Conservation (phyloP, 805 yeast species). For the Ogataea pignaliae region DNA sequence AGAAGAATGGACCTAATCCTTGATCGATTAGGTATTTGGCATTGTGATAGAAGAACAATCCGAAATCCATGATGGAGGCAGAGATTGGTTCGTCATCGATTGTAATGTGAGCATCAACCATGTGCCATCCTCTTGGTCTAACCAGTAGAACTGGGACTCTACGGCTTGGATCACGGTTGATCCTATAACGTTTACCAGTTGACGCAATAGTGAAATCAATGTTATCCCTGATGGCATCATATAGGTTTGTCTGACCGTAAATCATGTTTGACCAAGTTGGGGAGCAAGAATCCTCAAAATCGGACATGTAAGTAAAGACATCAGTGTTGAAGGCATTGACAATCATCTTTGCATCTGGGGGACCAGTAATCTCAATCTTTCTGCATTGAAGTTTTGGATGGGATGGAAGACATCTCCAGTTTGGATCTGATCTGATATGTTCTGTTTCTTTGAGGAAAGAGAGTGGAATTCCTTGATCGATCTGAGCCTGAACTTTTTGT, state of each 20-base stretch:
- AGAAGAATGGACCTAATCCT: conserved; percentile 79
- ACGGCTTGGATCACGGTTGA: conserved; percentile 39
- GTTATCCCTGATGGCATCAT: conserved; percentile 69
- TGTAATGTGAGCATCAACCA: conserved; percentile 65
- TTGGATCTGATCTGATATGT: conserved; percentile 62
- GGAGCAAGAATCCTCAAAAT: conserved; percentile 78
- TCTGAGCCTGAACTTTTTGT: conserved; percentile 50
- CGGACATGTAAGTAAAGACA: conserved; percentile 82
- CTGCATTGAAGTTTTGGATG: conserved; percentile 73
- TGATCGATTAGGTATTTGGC: conserved; percentile 55
- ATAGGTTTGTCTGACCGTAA: conserved; percentile 76
- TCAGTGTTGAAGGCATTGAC: conserved; percentile 75
- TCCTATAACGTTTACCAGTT: conserved; percentile 37
- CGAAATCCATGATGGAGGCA: conserved; percentile 77
- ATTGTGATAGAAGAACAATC: conserved; percentile 71
- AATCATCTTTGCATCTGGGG: conserved; percentile 80
- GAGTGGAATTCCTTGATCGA: conserved; percentile 60
- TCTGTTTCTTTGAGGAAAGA: conserved; percentile 67
- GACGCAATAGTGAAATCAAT: conserved; percentile 42
- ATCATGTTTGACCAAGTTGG: conserved; percentile 81
- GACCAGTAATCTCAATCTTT: conserved; percentile 81
- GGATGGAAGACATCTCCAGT: conserved; percentile 71
- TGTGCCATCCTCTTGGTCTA: conserved; percentile 88
- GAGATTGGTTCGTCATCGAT: conserved; percentile 74
- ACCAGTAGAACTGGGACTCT: conserved; percentile 75